phyloP scores from a whole-genome alignment of 1,284 basidiomycete genomes.

The Ustilago nuda region DNA sequence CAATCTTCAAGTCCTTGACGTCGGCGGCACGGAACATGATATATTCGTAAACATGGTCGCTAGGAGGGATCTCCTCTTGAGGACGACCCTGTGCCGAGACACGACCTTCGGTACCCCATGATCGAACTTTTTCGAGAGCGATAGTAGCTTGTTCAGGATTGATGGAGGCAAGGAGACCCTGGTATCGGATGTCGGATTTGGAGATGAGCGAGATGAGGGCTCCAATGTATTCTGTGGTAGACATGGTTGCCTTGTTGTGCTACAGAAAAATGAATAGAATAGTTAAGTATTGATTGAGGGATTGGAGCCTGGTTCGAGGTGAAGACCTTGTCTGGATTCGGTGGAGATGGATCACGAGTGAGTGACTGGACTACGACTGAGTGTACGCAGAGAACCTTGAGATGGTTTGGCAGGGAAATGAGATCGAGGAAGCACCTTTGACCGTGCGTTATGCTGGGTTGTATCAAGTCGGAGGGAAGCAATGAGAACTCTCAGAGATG shows the following conservation, averaged over 20 bases:
- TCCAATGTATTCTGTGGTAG: conserved; percentile 67
- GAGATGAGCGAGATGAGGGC: conserved; percentile 82
- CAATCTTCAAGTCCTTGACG: conserved; percentile 70
- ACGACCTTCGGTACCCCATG: conserved; percentile 87
- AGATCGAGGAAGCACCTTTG: background rate
- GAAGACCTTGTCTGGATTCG: background rate
- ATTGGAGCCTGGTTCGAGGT: background rate
- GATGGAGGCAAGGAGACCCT: conserved; percentile 85
- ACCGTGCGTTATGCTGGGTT: background rate
- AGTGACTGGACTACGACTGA: background rate
- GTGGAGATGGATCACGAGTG: background rate
- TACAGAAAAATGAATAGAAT: background rate
- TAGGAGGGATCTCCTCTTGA: conserved; percentile 69
- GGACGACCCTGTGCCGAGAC: conserved; percentile 72
- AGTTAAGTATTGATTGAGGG: background rate
- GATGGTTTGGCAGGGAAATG: background rate
- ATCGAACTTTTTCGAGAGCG: conserved; percentile 86
- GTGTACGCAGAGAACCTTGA: background rate
- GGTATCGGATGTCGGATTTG: conserved; percentile 88
- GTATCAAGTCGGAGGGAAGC: background rate
- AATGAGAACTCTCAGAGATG: background rate
- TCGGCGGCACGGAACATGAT: conserved; percentile 71
- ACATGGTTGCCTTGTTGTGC: conserved; percentile 24
- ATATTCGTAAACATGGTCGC: conserved; percentile 72
- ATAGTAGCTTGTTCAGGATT: conserved; percentile 85